Evolutionary conservation across 139 green algal species (phyloP).

Genomic region (Closterium sp.): DNA sequence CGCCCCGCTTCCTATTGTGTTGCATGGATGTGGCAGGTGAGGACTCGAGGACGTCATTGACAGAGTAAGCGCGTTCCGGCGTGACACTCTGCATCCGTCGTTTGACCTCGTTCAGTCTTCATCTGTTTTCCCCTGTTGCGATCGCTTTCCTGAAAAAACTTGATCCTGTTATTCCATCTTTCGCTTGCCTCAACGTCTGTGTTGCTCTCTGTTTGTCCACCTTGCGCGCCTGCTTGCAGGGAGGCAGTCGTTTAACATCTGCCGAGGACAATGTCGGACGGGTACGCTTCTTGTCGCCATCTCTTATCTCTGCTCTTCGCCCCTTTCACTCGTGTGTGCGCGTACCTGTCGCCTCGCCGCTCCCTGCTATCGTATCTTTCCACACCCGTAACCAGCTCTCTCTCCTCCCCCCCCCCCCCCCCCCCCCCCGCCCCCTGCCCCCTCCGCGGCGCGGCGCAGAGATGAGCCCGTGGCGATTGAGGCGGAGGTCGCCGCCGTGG

Average conservation of each 20-base stretch:
- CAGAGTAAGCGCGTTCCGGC: not conserved
- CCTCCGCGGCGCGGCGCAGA: not conserved
- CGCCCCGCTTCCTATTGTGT: not conserved
- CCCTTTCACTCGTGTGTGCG: not conserved
- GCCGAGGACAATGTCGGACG: constrained; percentile 11
- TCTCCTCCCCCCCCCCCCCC: not conserved
- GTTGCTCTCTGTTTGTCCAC: not conserved
- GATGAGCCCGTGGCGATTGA: constrained; percentile 44
- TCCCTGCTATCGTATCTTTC: not conserved
- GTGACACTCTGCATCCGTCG: not conserved
- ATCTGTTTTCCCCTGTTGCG: not conserved
- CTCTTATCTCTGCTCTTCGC: not conserved
- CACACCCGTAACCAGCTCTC: not conserved
- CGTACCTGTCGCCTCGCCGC: not conserved
- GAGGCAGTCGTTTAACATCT: constrained; percentile 1
- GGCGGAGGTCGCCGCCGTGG: constrained; percentile 51
- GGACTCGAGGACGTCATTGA: constrained; percentile 8
- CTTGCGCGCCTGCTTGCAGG: not conserved
- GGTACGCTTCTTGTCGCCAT: not conserved
- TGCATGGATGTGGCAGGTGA: not conserved
- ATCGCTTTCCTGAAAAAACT: not conserved
- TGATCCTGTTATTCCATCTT: not conserved
- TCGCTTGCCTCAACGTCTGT: not conserved
- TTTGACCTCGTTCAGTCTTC: not conserved
- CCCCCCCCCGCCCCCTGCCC: not conserved